Conservation (phyloP, 441 rosid genomes). For the Geranium incanum region DNA sequence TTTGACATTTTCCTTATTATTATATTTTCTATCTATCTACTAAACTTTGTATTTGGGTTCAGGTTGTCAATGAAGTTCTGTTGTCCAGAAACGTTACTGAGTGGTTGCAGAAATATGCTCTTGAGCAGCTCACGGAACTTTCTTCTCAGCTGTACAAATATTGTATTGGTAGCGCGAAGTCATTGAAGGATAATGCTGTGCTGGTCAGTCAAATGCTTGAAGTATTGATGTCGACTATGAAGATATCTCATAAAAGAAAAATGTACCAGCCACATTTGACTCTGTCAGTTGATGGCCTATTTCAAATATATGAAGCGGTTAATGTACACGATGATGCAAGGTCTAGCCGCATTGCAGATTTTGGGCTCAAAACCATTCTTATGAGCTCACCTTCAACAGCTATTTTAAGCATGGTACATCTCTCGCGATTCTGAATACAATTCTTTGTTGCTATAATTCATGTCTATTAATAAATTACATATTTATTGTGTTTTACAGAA, state of each 20-base stretch:
- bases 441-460: background rate
- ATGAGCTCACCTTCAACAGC: slow-evolving; percentile 63
- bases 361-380: slow-evolving; percentile 55
- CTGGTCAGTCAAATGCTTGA: slow-evolving; percentile 39
- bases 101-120: slow-evolving; percentile 69
- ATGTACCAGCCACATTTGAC: slow-evolving; percentile 70
- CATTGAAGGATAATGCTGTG: slow-evolving; percentile 35
- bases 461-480: background rate
- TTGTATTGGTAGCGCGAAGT: slow-evolving; percentile 39
- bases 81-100: slow-evolving; percentile 45
- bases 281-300: slow-evolving; percentile 51
- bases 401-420: slow-evolving; percentile 51
- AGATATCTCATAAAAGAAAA: slow-evolving; percentile 66
- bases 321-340: slow-evolving; percentile 26
- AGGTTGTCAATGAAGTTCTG: slow-evolving; percentile 51
- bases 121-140: slow-evolving; percentile 70
- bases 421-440: slow-evolving; percentile 11
- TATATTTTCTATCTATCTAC: background rate
- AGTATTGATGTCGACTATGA: slow-evolving; percentile 47
- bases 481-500: slow-evolving; percentile 42
- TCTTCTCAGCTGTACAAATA: slow-evolving; percentile 56
- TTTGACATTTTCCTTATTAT: too few species aligned
- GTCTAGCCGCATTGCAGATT: slow-evolving; percentile 36
- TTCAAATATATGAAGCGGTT: slow-evolving; percentile 48
- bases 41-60: slow-evolving; percentile 18